Conservation (phyloP, 768 basidiomycete genomes). For the Grammothele lineata region DNA sequence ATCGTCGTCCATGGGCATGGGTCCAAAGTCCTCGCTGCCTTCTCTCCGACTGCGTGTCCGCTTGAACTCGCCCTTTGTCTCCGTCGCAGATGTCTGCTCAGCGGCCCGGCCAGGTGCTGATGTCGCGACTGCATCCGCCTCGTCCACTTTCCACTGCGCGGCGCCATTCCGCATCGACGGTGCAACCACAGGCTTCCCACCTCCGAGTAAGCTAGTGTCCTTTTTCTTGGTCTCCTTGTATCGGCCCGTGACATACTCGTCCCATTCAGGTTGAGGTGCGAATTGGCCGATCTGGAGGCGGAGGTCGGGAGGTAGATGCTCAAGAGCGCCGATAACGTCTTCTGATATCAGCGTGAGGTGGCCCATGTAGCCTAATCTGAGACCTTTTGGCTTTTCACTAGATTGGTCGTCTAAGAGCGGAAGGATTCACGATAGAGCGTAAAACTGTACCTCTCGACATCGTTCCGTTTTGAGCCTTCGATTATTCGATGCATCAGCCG, state of each 20-base stretch:
- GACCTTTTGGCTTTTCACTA: conserved; percentile 69
- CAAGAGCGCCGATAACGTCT: conserved; percentile 86
- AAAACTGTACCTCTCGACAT: conserved; percentile 69
- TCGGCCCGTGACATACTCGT: conserved; percentile 80
- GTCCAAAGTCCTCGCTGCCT: conserved; percentile 64
- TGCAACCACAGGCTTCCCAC: conserved; percentile 68
- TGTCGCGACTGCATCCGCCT: conserved; percentile 30
- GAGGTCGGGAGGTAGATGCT: conserved; percentile 81
- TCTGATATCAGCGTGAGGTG: conserved; percentile 94
- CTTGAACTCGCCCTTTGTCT: conserved; percentile 54
- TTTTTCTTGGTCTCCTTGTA: conserved; percentile 84
- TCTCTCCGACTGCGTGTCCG: conserved; percentile 44
- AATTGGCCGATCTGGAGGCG: conserved; percentile 57
- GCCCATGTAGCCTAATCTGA: conserved; percentile 93
- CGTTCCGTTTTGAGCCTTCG: conserved; percentile 79
- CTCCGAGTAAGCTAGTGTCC: conserved; percentile 78
- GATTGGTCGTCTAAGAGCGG: too few species aligned
- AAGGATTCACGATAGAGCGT: too few species aligned
- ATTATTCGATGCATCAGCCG: conserved; percentile 81
- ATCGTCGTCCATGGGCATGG: conserved; percentile 40
- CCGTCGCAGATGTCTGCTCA: conserved; percentile 18
- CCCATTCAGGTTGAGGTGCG: conserved; percentile 82
- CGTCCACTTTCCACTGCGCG: conserved; percentile 68
- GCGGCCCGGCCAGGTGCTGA: conserved; percentile 12
- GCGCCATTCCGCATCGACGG: conserved; percentile 57